A percentile compares a stretch with the other conserved stretches of the same genome.
These are phyloP conservation scores for Iris macrosiphon DNA, from an alignment of 106 monocot species.

Conservation along the genomic window DNA sequence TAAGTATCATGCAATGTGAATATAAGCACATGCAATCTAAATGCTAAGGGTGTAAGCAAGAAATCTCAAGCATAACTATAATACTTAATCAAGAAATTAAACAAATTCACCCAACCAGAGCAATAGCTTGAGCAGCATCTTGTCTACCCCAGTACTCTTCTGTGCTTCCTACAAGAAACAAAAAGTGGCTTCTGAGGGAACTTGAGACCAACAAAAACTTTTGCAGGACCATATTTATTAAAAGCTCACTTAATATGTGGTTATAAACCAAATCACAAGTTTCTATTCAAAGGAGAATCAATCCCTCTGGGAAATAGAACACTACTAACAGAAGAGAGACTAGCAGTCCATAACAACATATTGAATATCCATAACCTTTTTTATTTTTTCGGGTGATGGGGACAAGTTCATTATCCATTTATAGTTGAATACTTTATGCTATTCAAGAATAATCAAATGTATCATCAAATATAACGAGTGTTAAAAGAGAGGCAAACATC, in stretches of 20 bases:
- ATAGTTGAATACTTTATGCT: not conserved
- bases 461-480: not conserved
- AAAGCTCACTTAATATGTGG: not conserved
- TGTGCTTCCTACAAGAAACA: constrained; percentile 70
- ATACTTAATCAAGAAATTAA: no score
- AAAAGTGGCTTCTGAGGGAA: not conserved
- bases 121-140: constrained; percentile 95
- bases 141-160: constrained; percentile 87
- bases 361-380: not conserved
- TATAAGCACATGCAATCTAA: no score
- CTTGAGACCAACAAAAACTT: not conserved
- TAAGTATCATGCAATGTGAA: no score
- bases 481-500: no score
- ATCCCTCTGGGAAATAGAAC: not conserved
- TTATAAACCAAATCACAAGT: not conserved
- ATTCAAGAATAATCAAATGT: not conserved
- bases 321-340: not conserved
- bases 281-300: not conserved
- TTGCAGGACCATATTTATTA: not conserved
- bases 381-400: no score
- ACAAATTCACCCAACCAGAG: constrained; percentile 47
- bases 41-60: no score
- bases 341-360: not conserved
- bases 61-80: no score
- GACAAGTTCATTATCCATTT: not conserved